Conservation (phyloP, 371 early-diverging fungal species). For the Catenaria anguillulae region DNA sequence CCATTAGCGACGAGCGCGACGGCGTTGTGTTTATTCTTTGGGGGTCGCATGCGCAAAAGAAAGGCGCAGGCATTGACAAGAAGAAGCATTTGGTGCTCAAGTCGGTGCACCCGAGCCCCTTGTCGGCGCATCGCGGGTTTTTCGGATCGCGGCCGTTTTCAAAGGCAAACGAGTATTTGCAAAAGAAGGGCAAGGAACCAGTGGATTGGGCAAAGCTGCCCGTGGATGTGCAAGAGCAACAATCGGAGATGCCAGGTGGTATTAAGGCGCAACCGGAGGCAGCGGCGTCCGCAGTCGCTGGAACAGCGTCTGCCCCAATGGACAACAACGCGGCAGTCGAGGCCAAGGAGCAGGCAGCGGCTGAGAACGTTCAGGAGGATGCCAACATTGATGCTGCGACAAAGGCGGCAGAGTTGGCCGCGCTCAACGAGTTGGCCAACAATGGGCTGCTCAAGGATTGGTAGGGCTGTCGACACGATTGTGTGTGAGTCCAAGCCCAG, state of each 20-base stretch:
- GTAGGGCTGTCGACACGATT: no score
- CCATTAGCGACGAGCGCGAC: conserved; percentile 43
- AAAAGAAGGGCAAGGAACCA: conserved; percentile 32
- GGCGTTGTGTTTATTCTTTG: conserved; percentile 94
- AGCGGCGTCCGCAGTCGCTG: no score
- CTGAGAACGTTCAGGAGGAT: no score
- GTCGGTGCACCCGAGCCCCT: conserved; percentile 88
- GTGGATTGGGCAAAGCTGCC: conserved; percentile 50
- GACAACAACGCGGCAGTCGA: no score
- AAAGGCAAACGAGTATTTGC: conserved; percentile 81
- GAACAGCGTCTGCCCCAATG: no score
- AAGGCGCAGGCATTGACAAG: conserved; percentile 43
- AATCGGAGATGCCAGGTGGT: background rate
- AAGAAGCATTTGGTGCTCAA: conserved; percentile 70
- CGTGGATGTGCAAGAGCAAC: background rate
- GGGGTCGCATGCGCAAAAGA: conserved; percentile 72
- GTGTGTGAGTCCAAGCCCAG: no score
- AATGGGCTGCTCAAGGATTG: no score
- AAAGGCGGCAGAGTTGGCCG: no score
- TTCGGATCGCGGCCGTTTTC: conserved; percentile 80
- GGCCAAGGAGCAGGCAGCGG: no score
- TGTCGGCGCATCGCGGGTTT: conserved; percentile 80
- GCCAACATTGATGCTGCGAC: no score
- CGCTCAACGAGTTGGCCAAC: no score
- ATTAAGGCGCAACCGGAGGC: no score